Percentiles rank a stretch among this genome's conserved stretches.
phyloP scores from a whole-genome alignment of 2,329 filamentous ascomycete species.

The Clonostachys rhizophaga region DNA sequence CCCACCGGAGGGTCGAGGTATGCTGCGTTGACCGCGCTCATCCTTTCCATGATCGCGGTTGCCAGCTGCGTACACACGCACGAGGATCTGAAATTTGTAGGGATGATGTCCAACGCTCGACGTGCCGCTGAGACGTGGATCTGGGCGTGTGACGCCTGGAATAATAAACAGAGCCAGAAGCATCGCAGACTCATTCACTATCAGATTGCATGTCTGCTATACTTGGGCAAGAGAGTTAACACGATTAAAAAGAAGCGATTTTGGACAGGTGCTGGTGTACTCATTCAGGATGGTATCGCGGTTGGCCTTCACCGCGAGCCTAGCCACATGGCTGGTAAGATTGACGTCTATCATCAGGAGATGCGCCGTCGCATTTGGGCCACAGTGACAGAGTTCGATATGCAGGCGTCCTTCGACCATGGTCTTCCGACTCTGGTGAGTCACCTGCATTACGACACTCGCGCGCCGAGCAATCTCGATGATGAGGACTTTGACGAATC shows the following conservation, averaged over 20 bases:
- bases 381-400: conserved; percentile 56
- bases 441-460: conserved; percentile 50
- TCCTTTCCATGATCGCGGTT: conserved; percentile 57
- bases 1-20: conserved; percentile 32
- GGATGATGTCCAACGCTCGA: conserved; percentile 52
- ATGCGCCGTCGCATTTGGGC: conserved; percentile 59
- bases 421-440: conserved; percentile 53
- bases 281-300: conserved; percentile 53
- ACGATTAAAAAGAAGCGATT: conserved; percentile 62
- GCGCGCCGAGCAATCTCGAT: conserved; percentile 52
- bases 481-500: conserved; percentile 53
- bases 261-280: conserved; percentile 51
- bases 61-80: conserved; percentile 52
- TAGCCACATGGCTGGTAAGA: conserved; percentile 46
- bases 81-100: conserved; percentile 47
- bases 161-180: conserved; percentile 52
- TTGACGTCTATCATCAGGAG: conserved; percentile 56
- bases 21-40: conserved; percentile 50
- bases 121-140: conserved; percentile 53
- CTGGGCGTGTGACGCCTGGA: conserved; percentile 49
- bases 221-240: conserved; percentile 57
- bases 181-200: conserved; percentile 57
- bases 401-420: conserved; percentile 58
- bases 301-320: conserved; percentile 57
- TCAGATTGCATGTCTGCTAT: conserved; percentile 55